A percentile compares a stretch with the other conserved stretches of the same genome.
phyloP scores from a whole-genome alignment of 192 early-diverging fungal genomes.

The Lunasporangiospora selenospora region DNA sequence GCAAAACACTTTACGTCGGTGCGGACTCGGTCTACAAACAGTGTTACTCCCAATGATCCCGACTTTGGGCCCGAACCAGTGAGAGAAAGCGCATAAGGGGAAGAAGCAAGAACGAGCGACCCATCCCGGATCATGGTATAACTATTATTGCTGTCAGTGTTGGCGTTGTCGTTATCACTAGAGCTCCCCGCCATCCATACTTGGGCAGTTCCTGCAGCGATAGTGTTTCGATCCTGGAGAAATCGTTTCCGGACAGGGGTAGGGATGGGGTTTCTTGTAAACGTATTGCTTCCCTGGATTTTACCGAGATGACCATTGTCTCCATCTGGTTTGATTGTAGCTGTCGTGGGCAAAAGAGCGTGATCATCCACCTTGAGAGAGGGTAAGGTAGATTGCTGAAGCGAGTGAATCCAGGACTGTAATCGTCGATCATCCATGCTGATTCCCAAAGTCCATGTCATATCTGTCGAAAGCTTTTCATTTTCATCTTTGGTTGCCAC shows the following conservation, averaged over 20 bases:
- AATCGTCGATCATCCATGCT: slow-evolving; percentile 39
- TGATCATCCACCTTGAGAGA: slow-evolving; percentile 7
- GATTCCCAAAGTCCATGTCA: slow-evolving; percentile 35
- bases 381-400: slow-evolving; percentile 20
- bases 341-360: slow-evolving; percentile 17
- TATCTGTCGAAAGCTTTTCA: slow-evolving; percentile 7
- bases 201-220: slow-evolving; percentile 36
- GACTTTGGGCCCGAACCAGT: not conserved
- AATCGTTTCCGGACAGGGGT: slow-evolving; percentile 14
- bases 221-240: slow-evolving; percentile 30
- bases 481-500: not conserved
- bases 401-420: slow-evolving; percentile 19
- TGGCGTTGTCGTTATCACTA: not conserved
- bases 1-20: slow-evolving; percentile 29
- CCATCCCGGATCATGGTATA: slow-evolving; percentile 2
- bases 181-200: not conserved
- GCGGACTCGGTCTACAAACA: slow-evolving; percentile 25
- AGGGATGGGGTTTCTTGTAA: slow-evolving; percentile 17
- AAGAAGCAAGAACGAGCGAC: slow-evolving; percentile 9
- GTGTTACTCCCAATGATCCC: not conserved
- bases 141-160: not conserved
- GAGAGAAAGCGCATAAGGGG: slow-evolving; percentile 7
- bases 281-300: not conserved
- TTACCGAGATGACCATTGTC: not conserved
- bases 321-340: too few species aligned